Percentiles rank a stretch among this genome's conserved stretches.
Evolutionary conservation across 2,329 filamentous ascomycete species (phyloP).

Genomic region (Furcasterigmium sp.): DNA sequence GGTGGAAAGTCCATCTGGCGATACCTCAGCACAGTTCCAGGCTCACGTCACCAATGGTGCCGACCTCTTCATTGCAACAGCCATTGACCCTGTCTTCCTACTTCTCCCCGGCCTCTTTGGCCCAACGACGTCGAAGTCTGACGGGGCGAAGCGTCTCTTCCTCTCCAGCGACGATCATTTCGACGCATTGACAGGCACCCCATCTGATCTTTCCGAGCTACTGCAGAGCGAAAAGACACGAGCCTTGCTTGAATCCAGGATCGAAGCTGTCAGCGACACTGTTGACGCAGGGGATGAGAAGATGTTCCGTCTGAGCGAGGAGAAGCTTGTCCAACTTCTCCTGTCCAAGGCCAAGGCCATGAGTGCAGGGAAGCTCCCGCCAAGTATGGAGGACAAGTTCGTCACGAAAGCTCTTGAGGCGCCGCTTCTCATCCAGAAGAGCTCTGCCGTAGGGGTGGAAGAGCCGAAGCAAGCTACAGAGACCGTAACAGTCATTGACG

Average conservation of each 20-base stretch:
- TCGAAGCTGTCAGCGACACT: conserved; percentile 70
- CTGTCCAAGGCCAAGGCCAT: conserved; percentile 68
- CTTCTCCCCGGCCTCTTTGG: conserved; percentile 65
- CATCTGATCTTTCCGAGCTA: conserved; percentile 55
- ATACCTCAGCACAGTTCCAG: conserved; percentile 10
- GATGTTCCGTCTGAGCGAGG: conserved; percentile 75
- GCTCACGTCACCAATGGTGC: conserved; percentile 54
- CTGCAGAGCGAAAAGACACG: conserved; percentile 43
- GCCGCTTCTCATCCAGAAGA: conserved; percentile 65
- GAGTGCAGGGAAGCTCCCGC: conserved; percentile 60
- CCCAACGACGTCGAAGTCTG: conserved; percentile 31
- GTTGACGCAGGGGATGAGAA: conserved; percentile 78
- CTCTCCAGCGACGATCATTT: conserved; percentile 68
- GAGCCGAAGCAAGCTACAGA: conserved; percentile 1
- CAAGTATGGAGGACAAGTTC: conserved; percentile 81
- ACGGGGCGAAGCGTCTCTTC: conserved; percentile 57
- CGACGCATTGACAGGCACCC: conserved; percentile 51
- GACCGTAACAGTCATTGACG: conserved; percentile 15
- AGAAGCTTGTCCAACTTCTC: conserved; percentile 63
- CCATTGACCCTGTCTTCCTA: conserved; percentile 79
- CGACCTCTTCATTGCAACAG: conserved; percentile 78
- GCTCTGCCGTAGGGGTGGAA: conserved; percentile 35
- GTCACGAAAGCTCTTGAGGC: conserved; percentile 70
- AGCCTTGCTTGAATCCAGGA: conserved; percentile 54
- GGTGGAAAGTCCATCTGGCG: conserved; percentile 12